Percentiles rank a stretch among this genome's conserved stretches.
These are phyloP conservation scores for Diaporthe vexans DNA, from an alignment of 2,329 filamentous ascomycete species.

Conservation along the genomic window DNA sequence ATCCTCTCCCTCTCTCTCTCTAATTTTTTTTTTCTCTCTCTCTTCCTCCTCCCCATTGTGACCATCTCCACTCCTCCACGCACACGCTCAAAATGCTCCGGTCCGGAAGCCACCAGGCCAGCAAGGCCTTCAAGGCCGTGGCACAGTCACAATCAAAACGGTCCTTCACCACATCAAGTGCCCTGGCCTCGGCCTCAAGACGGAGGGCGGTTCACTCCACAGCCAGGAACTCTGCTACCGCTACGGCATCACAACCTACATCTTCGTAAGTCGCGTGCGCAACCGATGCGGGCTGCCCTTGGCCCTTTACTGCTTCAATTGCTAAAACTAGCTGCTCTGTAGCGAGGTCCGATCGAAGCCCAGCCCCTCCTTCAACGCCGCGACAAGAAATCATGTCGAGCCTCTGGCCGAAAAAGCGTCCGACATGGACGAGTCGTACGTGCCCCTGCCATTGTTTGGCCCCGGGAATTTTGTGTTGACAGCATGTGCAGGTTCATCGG, in stretches of 20 bases:
- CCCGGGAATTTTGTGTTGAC: slow-evolving; percentile 35
- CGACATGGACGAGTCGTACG: slow-evolving; percentile 87
- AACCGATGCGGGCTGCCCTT: slow-evolving; percentile 38
- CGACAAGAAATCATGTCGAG: slow-evolving; percentile 73
- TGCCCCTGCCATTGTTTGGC: slow-evolving; percentile 43
- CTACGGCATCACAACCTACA: slow-evolving; percentile 61
- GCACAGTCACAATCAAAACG: slow-evolving; percentile 50
- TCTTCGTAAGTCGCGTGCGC: slow-evolving; percentile 63
- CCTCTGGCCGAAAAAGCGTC: slow-evolving; percentile 73
- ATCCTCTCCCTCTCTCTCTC: slow-evolving; percentile 4
- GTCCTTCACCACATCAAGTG: slow-evolving; percentile 57
- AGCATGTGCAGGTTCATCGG: slow-evolving; percentile 80
- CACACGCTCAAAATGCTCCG: slow-evolving; percentile 60
- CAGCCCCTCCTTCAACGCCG: slow-evolving; percentile 72
- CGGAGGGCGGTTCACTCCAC: slow-evolving; percentile 57
- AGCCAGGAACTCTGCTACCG: slow-evolving; percentile 65
- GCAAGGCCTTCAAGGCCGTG: slow-evolving; percentile 58
- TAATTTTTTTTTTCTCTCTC: neutral
- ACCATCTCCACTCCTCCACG: slow-evolving; percentile 31
- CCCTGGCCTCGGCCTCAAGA: slow-evolving; percentile 52
- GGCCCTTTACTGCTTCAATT: slow-evolving; percentile 46
- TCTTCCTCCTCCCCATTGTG: slow-evolving; percentile 14
- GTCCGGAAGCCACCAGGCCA: slow-evolving; percentile 57
- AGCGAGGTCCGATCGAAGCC: slow-evolving; percentile 72
- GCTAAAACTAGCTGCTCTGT: slow-evolving; percentile 45